Evolutionary conservation across 139 green algal species (phyloP).

Genomic region (Chlamydomonas urium): DNA sequence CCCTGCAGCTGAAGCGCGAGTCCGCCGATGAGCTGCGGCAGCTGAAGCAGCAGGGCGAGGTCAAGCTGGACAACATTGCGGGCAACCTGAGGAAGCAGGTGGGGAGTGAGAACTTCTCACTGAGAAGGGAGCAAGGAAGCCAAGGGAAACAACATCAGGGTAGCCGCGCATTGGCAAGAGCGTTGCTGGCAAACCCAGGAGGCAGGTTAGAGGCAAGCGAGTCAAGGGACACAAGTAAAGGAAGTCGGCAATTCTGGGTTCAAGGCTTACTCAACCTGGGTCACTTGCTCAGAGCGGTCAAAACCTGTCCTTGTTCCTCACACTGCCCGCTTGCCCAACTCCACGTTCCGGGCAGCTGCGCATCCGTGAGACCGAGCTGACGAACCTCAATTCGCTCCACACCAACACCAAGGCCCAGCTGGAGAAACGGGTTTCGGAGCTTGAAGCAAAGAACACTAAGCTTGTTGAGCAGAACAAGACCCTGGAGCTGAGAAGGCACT

Average conservation of each 20-base stretch:
- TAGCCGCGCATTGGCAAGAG: too few species aligned
- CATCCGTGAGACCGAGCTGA: constrained; percentile 58
- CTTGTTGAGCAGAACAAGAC: constrained; percentile 19
- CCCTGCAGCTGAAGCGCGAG: constrained; percentile 6
- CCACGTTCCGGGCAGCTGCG: constrained; percentile 57
- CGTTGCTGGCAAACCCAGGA: too few species aligned
- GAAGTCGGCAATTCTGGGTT: too few species aligned
- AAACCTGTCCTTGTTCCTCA: too few species aligned
- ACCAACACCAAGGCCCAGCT: constrained; percentile 51
- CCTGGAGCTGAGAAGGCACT: constrained; percentile 28
- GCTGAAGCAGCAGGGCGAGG: constrained; percentile 12
- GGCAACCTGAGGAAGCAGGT: constrained; percentile 42
- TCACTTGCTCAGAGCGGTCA: too few species aligned
- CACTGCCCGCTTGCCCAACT: too few species aligned
- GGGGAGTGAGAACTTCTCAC: too few species aligned
- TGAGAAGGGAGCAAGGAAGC: too few species aligned
- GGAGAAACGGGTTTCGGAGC: constrained; percentile 57
- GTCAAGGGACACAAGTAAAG: too few species aligned
- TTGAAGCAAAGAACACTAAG: constrained; percentile 38
- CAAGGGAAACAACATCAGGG: too few species aligned
- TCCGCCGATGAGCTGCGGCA: constrained; percentile 21
- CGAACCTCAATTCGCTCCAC: constrained; percentile 62
- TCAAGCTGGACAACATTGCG: constrained; percentile 35
- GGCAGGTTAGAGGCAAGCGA: too few species aligned
- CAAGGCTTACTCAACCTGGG: too few species aligned